A percentile compares a stretch with the other conserved stretches of the same genome.
Conservation (phyloP, 2,329 filamentous ascomycete genomes). For the Phaeosphaeriaceae sp. region DNA sequence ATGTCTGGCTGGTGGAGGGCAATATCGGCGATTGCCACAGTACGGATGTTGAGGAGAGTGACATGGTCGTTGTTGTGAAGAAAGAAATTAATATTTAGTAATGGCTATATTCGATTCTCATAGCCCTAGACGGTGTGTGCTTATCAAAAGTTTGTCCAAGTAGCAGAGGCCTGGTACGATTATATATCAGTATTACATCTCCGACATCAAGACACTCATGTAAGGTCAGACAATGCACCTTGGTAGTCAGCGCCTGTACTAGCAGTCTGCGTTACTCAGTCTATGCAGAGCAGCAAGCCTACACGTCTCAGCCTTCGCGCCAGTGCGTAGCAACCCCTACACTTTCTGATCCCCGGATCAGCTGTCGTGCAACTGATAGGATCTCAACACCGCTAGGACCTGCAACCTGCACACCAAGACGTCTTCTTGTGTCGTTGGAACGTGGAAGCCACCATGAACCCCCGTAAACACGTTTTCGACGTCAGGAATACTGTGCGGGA, state of each 20-base stretch:
- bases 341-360: constrained; percentile 3
- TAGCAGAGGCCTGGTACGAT: neutral
- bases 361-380: constrained; percentile 1
- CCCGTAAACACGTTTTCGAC: constrained; percentile 3
- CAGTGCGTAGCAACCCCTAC: neutral
- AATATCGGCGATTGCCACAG: constrained; percentile 30
- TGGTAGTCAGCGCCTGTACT: constrained; percentile 1
- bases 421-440: neutral
- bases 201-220: neutral
- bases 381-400: neutral
- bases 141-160: neutral
- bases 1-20: constrained; percentile 9
- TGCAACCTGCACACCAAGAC: neutral
- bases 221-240: neutral
- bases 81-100: constrained; percentile 4
- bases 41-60: constrained; percentile 25
- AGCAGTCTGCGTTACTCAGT: constrained; percentile 1
- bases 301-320: constrained; percentile 7
- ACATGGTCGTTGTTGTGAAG: constrained; percentile 21
- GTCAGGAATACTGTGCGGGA: neutral
- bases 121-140: neutral
- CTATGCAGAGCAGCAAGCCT: neutral
- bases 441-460: constrained; percentile 2
- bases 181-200: constrained; percentile 4
- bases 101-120: neutral